phyloP scores from a whole-genome alignment of 2,329 filamentous ascomycete genomes.

The Colletotrichum sp. region DNA sequence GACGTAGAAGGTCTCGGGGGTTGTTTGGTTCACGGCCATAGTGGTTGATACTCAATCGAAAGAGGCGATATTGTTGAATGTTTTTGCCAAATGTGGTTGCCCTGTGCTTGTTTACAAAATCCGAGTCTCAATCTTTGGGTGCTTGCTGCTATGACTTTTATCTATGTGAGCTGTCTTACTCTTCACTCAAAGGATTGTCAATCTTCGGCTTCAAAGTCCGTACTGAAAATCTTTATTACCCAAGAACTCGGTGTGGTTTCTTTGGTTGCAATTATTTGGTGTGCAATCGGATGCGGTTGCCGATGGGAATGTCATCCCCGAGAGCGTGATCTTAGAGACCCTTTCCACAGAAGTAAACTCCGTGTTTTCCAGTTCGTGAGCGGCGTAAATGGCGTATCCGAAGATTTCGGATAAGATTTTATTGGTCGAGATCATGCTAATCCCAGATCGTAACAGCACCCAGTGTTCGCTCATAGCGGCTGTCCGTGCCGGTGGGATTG shows the following conservation, averaged over 20 bases:
- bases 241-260: neutral
- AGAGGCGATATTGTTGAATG: neutral
- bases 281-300: neutral
- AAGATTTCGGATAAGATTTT: neutral
- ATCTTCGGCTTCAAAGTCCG: neutral
- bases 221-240: neutral
- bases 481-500: neutral
- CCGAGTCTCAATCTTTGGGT: neutral
- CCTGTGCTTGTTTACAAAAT: neutral
- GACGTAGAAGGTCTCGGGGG: neutral
- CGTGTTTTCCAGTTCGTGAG: neutral
- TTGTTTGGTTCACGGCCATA: neutral
- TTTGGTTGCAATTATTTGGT: neutral
- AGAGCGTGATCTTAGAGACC: neutral
- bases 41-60: neutral
- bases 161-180: neutral
- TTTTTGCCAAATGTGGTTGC: neutral
- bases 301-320: neutral
- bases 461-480: neutral
- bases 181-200: accelerated
- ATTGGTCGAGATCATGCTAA: neutral
- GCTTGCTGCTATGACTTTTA: accelerated
- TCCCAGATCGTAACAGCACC: neutral
- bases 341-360: neutral
- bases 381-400: neutral